Base-by-base conservation (phyloP, 1,139 yeast genomes). In the Suhomyces bribrorum region DNA sequence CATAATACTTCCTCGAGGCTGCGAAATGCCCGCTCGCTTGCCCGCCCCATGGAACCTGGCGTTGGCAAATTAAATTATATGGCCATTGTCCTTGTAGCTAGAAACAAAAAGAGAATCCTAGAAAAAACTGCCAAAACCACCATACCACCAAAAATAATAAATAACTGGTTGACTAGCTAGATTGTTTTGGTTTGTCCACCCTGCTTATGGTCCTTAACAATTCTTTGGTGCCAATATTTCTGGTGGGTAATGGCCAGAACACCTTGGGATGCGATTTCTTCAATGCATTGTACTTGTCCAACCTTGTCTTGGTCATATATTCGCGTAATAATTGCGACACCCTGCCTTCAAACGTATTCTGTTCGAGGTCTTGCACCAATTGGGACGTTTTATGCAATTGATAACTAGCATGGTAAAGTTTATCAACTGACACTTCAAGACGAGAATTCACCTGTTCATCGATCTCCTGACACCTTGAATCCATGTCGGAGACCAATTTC, bases 371-470 rank as follows among this genome's bases (percentile, higher is more conserved):
- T 3, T 26, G 39, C 16, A 50, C 52, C 27, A 47, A 28, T 11
- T 41, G 41, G 26, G 41, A 40, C 3, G 50, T 42, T 28, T 37
- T 37, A 11, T 41, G 47, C 27, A 52, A 31, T 16, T 45, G 48
- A 43, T 52, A 50, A 13, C 45, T 36, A 29, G 46, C 35, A 29
- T 49, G 52, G 33, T 37, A 48, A n/a, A 50, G 41, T 22, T 34
- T 40, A 16, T 48, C 54, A 7, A 50, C 45, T 5, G 45, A 26
- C 3, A 44, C 29, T 31, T 43, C 49, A 13, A 49, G 37, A 14
- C 32, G 26, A 6, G 32, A 26, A 26, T 23, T 31, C 14, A 33
- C 44, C 22, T 31, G 36, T 16, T 12, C 14, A 28, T 14, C 15
- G 14, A 40, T 22, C 2, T 27, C 24, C 16, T 30, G 20, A 26